Base-by-base conservation (phyloP, 371 early-diverging fungal species). In the Rhizomucor pusillus region DNA sequence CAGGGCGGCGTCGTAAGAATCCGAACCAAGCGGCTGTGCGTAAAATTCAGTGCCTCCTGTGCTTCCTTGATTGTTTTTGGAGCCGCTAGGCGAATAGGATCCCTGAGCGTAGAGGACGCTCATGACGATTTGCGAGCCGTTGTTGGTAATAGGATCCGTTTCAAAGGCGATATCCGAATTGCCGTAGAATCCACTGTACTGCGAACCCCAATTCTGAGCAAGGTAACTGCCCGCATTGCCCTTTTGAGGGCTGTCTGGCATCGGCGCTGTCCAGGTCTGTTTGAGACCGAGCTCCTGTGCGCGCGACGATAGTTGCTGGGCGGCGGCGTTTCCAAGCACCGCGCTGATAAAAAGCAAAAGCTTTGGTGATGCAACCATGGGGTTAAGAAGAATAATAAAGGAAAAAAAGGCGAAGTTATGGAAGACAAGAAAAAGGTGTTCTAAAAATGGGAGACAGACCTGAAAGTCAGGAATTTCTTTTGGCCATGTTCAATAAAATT, bases 1-100 rank as follows among this genome's bases (percentile, higher is more conserved):
- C 0, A 79, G 64, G 0, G 77, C 75, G 33, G 65, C 63, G n/a
- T 79, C 67, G 33, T 63, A 78, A 5, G 54, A 43, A 13, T 40
- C 57, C 1, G 60, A 54, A 9, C 65, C 67, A 52, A 77, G 62
- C 1, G 82, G 82, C 1, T 25, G 49, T 5, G 80, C 70, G 47
- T 67, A 76, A 53, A 84, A 76, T 33, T 74, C 73, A 12, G 71
- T 53, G 1, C 80, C 80, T 0, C 80, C 80, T 20, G 61, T 36
- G 10, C 65, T 59, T 10, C 75, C 73, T 4, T 33, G 25, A n/a
- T 47, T 51, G 12, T 36, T 13, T 12, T 48, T 54, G 23, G 47
- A 33, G 18, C 57, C 57, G 33, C 54, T 53, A 12, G 74, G 76
- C 19, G 71, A 47, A 55, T 69, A 79, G 0, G 80, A 79, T 14